phyloP scores from a whole-genome alignment of 192 early-diverging fungal species.

The Allomyces javanicus region DNA sequence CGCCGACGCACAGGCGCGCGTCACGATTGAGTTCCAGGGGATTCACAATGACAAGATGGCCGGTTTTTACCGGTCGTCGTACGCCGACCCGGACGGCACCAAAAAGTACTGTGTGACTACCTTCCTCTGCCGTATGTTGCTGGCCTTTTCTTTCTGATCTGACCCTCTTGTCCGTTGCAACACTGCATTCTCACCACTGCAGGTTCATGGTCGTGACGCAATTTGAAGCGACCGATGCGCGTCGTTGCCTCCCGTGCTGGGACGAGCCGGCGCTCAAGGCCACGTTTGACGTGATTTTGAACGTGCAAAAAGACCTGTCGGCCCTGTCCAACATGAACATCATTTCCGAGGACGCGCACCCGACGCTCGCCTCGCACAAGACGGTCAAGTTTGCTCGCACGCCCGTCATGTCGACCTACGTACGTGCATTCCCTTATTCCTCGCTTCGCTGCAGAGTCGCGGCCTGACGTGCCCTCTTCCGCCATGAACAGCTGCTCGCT shows the following conservation, averaged over 20 bases:
- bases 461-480: no score
- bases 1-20: slow-evolving; percentile 22
- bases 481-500: slow-evolving; percentile 62
- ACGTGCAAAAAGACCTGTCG: slow-evolving; percentile 48
- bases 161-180: background rate
- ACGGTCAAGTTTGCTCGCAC: slow-evolving; percentile 73
- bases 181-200: background rate
- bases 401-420: slow-evolving; percentile 86
- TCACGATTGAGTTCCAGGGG: slow-evolving; percentile 41
- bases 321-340: slow-evolving; percentile 89
- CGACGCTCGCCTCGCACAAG: slow-evolving; percentile 30
- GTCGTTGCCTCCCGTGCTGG: slow-evolving; percentile 85
- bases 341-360: slow-evolving; percentile 35
- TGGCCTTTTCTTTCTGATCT: background rate
- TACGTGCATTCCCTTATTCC: slow-evolving; percentile 11
- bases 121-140: background rate
- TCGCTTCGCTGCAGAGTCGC: no score
- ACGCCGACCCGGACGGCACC: slow-evolving; percentile 36
- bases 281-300: slow-evolving; percentile 75
- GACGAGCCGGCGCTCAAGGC: slow-evolving; percentile 50
- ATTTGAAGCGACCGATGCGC: slow-evolving; percentile 81
- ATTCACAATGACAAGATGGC: slow-evolving; percentile 38
- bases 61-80: slow-evolving; percentile 81
- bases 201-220: slow-evolving; percentile 77
- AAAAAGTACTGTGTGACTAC: slow-evolving; percentile 1